phyloP scores from a whole-genome alignment of 495 filamentous ascomycete genomes.

The Oidiodendron maius region DNA sequence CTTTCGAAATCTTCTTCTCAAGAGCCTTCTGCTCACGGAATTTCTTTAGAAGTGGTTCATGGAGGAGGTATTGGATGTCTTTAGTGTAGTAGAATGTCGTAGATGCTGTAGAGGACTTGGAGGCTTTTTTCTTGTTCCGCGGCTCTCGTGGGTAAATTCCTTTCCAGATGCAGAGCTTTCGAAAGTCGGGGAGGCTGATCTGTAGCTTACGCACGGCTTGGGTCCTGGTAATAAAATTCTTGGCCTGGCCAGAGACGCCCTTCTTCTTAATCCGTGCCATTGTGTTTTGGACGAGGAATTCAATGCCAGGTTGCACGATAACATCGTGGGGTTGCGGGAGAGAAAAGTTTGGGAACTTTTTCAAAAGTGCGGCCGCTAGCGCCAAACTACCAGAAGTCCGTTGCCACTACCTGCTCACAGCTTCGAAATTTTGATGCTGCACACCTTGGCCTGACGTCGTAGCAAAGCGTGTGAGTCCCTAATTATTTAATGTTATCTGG shows the following conservation, averaged over 20 bases:
- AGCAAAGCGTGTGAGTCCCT: no score
- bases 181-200: constrained; percentile 93
- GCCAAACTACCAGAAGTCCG: not conserved
- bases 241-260: constrained; percentile 87
- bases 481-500: no score
- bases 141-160: constrained; percentile 98
- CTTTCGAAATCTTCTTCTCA: constrained; percentile 91
- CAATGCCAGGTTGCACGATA: not conserved
- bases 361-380: not conserved
- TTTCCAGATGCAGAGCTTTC: constrained; percentile 98
- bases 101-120: constrained; percentile 78
- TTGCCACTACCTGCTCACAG: not conserved
- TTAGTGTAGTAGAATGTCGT: constrained; percentile 99
- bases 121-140: constrained; percentile 91
- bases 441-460: no score
- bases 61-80: constrained; percentile 95
- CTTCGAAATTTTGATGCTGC: not conserved
- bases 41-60: constrained; percentile 91
- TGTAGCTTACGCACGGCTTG: constrained; percentile 97
- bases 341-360: not conserved
- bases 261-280: constrained; percentile 95
- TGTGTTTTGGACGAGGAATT: constrained; percentile 8
- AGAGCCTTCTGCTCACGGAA: constrained; percentile 95
- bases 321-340: constrained; percentile 3
- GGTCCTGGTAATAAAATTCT: constrained; percentile 96